Percentiles rank a stretch among this genome's conserved stretches.
These are phyloP conservation scores for Colletotrichum graminicola DNA, from an alignment of 2,329 filamentous ascomycete species.

Conservation along the genomic window DNA sequence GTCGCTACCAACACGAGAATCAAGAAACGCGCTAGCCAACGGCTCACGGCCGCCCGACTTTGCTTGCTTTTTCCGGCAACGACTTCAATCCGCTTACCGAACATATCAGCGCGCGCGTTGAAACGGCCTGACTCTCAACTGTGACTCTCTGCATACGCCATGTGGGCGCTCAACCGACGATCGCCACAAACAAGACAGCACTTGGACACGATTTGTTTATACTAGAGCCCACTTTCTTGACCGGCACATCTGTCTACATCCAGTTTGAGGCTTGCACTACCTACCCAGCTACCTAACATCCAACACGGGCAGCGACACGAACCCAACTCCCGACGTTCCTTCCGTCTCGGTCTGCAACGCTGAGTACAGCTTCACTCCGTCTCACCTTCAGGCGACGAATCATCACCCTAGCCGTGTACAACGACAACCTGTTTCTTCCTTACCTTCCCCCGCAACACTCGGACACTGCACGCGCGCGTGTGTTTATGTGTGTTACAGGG, in stretches of 20 bases:
- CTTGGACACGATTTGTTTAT: slow-evolving; percentile 22
- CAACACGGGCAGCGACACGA: slow-evolving; percentile 6
- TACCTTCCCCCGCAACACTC: slow-evolving; percentile 12
- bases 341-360: slow-evolving; percentile 17
- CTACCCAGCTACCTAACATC: neutral
- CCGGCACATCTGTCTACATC: neutral
- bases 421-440: neutral
- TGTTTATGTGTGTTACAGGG: slow-evolving; percentile 2
- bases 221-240: slow-evolving; percentile 18
- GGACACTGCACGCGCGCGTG: slow-evolving; percentile 7
- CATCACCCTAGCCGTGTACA: slow-evolving; percentile 15
- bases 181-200: slow-evolving; percentile 19
- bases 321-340: slow-evolving; percentile 10
- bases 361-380: slow-evolving; percentile 20
- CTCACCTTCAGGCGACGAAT: slow-evolving; percentile 10
- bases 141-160: slow-evolving; percentile 31
- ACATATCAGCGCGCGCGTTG: neutral
- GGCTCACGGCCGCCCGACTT: slow-evolving; percentile 22
- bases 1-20: slow-evolving; percentile 27
- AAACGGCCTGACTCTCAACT: slow-evolving; percentile 24
- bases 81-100: slow-evolving; percentile 20
- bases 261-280: slow-evolving; percentile 3
- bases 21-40: slow-evolving; percentile 34
- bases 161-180: slow-evolving; percentile 21
- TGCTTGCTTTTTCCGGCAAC: slow-evolving; percentile 16